Percentiles rank a stretch among this genome's conserved stretches.
phyloP scores from a whole-genome alignment of 2,329 filamentous ascomycete species.

The Torrubiella hemipterigena region DNA sequence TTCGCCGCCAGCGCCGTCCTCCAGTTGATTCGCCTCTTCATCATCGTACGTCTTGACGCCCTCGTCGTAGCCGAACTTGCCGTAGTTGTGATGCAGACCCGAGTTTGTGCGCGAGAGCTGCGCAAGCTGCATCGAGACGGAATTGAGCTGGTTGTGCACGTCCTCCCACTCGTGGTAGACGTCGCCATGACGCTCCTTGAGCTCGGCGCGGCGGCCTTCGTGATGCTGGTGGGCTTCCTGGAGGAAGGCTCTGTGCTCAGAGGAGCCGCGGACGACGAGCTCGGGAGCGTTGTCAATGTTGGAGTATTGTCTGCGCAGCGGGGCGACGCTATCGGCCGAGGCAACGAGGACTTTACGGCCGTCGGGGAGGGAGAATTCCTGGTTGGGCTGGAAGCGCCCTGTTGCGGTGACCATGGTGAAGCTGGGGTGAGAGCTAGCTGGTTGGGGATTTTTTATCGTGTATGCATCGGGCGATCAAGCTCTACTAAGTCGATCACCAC shows the following conservation, averaged over 20 bases:
- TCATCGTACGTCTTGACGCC: conserved; percentile 37
- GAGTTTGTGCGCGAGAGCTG: conserved; percentile 40
- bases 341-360: conserved; percentile 45
- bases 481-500: too few relatives aligned
- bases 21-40: conserved; percentile 11
- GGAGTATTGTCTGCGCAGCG: conserved; percentile 30
- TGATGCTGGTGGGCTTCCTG: conserved; percentile 40
- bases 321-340: conserved; percentile 40
- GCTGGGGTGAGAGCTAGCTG: too few relatives aligned
- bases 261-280: conserved; percentile 44
- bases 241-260: conserved; percentile 33
- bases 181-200: conserved; percentile 35
- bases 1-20: conserved; percentile 7
- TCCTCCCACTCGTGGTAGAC: conserved; percentile 44
- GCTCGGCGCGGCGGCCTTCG: conserved; percentile 28
- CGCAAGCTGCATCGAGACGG: conserved; percentile 39
- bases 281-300: conserved; percentile 30
- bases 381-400: not conserved
- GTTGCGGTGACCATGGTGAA: too few relatives aligned
- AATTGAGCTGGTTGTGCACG: conserved; percentile 39
- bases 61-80: conserved; percentile 50
- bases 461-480: too few relatives aligned
- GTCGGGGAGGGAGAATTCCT: conserved; percentile 42
- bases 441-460: too few relatives aligned
- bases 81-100: conserved; percentile 48